Base-by-base conservation (phyloP, 306 rosid species). In the Datisca glomerata region DNA sequence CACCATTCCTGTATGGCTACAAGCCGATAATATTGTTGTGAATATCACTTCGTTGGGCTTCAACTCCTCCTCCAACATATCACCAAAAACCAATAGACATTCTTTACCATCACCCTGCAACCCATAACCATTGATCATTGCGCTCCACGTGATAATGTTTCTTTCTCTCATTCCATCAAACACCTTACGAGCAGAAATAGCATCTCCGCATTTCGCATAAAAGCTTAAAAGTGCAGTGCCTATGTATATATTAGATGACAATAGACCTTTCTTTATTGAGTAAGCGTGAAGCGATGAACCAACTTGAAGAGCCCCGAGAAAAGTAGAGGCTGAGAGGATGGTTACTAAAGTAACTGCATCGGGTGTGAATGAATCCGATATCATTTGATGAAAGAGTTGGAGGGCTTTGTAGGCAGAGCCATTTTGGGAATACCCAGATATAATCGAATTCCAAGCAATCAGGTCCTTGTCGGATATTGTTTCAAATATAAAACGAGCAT, bases 1-100 rank as follows among this genome's bases (percentile, higher is more conserved):
- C 34, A 78, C 71, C 94, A 71, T 68, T 56, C 94, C 87, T 8
- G 89, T 56, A 43, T 74, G 87, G 66, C 94, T 78, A 63, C 89
- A 78, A 8, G 94, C 79, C 10, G 89, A 68, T 42, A 78, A 44
- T 39, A 74, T 14, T 16, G 79, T 57, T 2, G 85, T 82, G 56
- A 82, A 78, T 23, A 72, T 67, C 25, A 59, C 81, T 51, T 78
- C 74, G 47, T 66, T 78, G 14, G 60, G 94, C 49, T 56, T 73
- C 15, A 69, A 32, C 25, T 60, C 64, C 50, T 69, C 67, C 56
- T 72, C 53, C 69, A 82, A 55, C 79, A 82, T 66, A 17, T 78
- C 81, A 53, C 43, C 39, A 40, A 78, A 78, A 43, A 82, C 63
- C 8, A 67, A 53, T 6, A 72, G 59, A 12, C 81, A 82, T 16